Percentiles rank a stretch among this genome's conserved stretches.
Conservation (phyloP, 2,329 filamentous ascomycete genomes). For the Corynespora cassiicola region DNA sequence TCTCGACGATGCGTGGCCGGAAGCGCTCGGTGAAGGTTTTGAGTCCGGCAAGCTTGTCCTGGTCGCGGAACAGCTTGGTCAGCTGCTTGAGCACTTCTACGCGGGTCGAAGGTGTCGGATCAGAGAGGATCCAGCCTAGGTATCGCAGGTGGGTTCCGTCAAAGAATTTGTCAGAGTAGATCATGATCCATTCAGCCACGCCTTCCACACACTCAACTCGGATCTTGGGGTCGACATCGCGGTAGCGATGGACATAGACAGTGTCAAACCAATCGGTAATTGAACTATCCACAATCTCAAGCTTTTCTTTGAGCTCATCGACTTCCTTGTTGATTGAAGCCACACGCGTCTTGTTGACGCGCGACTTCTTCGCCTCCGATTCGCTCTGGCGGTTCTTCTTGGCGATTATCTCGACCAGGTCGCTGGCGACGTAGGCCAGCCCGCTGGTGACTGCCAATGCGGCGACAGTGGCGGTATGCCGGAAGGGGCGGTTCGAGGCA, state of each 20-base stretch:
- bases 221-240: constrained; percentile 90
- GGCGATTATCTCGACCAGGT: constrained; percentile 74
- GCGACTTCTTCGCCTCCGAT: constrained; percentile 74
- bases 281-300: constrained; percentile 72
- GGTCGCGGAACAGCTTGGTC: constrained; percentile 77
- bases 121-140: constrained; percentile 93
- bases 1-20: constrained; percentile 84
- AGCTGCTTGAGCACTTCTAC: constrained; percentile 89
- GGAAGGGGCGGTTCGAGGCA: constrained; percentile 83
- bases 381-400: constrained; percentile 81
- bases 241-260: constrained; percentile 93
- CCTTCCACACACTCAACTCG: constrained; percentile 87
- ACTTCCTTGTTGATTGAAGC: constrained; percentile 75
- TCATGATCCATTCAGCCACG: constrained; percentile 86
- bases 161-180: constrained; percentile 85
- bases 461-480: constrained; percentile 90
- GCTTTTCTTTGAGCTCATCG: constrained; percentile 71
- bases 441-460: constrained; percentile 80
- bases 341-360: constrained; percentile 79
- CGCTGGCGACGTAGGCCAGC: constrained; percentile 75
- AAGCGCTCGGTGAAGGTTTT: constrained; percentile 95
- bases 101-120: constrained; percentile 75
- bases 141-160: constrained; percentile 91
- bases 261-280: constrained; percentile 90
- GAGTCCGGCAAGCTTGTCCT: constrained; percentile 76